Conservation (phyloP, 169 alveolate species). For the Plasmodium gallinaceum region DNA sequence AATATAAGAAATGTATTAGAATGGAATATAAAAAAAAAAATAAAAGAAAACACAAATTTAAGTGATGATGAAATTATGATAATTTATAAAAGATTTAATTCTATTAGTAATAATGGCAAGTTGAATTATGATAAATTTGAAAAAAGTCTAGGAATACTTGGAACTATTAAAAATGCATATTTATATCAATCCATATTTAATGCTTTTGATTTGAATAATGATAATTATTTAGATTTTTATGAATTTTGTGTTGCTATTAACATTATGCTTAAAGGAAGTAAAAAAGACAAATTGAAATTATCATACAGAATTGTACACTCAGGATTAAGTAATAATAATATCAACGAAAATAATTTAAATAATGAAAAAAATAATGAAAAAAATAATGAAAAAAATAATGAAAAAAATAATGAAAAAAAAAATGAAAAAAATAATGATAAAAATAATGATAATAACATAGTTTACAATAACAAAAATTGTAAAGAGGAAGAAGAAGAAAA, state of each 20-base stretch:
- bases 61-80: constrained; percentile 44
- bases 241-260: constrained; percentile 87
- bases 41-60: constrained; percentile 33
- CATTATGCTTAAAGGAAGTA: constrained; percentile 85
- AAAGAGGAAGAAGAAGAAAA: not conserved
- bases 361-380: not conserved
- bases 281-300: constrained; percentile 81
- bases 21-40: constrained; percentile 34
- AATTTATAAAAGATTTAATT: constrained; percentile 31
- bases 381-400: not conserved
- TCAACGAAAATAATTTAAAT: not conserved
- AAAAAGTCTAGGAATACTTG: constrained; percentile 70
- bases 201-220: constrained; percentile 86
- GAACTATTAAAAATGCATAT: constrained; percentile 76
- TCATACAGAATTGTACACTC: constrained; percentile 83
- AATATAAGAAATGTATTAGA: constrained; percentile 27
- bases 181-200: constrained; percentile 77
- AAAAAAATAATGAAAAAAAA: not conserved
- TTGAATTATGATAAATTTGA: constrained; percentile 56
- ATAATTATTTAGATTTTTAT: constrained; percentile 83
- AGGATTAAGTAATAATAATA: not conserved
- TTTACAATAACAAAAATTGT: not conserved
- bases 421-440: not conserved
- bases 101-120: constrained; percentile 16
- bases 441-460: not conserved